phyloP scores from a whole-genome alignment of 495 filamentous ascomycete genomes.

The Neurospora tetraspora region DNA sequence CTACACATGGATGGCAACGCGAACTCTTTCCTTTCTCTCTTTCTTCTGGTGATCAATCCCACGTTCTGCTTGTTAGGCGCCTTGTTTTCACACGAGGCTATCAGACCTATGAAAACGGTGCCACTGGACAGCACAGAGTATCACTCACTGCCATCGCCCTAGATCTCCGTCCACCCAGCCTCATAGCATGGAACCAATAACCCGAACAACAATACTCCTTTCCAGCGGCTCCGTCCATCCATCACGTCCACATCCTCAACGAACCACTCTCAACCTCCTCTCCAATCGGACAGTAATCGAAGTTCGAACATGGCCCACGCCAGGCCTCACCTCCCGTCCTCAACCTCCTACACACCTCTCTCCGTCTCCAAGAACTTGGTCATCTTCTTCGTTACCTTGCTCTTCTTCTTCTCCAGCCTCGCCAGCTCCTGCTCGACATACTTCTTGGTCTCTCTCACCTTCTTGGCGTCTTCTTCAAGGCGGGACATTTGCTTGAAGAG shows the following conservation, averaged over 20 bases:
- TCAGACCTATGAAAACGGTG: too few species aligned
- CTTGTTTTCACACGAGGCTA: rapidly evolving
- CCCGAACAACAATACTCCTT: not conserved
- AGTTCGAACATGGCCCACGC: not conserved
- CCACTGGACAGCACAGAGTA: not conserved
- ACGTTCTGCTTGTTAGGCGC: not conserved
- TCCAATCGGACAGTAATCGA: not conserved
- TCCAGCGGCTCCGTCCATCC: too few species aligned
- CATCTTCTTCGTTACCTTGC: not conserved
- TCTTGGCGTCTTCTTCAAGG: not conserved
- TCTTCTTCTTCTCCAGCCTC: not conserved
- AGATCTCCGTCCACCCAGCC: too few species aligned
- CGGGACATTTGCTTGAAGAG: not conserved
- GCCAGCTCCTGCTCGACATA: not conserved
- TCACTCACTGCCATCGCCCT: not conserved
- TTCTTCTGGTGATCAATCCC: not conserved
- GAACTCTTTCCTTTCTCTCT: rapidly evolving
- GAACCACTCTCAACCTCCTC: not conserved
- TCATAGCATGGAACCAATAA: not conserved
- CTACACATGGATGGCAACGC: not conserved
- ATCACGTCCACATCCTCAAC: not conserved
- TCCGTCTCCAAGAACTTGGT: not conserved
- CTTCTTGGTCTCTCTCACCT: not conserved
- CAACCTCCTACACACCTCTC: not conserved
- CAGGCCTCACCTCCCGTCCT: not conserved